A percentile compares a stretch with the other conserved stretches of the same genome.
phyloP scores from a whole-genome alignment of 805 yeast species.

The Hanseniaspora occidentalis region DNA sequence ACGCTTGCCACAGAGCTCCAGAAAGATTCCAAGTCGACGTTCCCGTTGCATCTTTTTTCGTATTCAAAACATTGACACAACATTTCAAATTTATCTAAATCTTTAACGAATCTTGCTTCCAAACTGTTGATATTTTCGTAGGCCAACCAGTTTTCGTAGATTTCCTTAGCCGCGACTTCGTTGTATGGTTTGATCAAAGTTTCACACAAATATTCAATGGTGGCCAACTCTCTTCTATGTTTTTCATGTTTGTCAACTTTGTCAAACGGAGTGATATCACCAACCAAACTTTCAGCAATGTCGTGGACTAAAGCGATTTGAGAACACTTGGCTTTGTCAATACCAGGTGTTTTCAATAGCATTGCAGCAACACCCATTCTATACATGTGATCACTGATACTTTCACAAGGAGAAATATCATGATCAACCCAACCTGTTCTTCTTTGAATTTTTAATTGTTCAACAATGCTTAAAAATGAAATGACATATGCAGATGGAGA shows the following conservation, averaged over 20 bases:
- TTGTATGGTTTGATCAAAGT: slow-evolving; percentile 56
- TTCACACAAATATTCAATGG: slow-evolving; percentile 54
- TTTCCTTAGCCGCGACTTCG: slow-evolving; percentile 44
- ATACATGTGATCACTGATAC: slow-evolving; percentile 92
- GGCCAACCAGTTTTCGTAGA: slow-evolving; percentile 69
- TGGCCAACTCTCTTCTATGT: slow-evolving; percentile 63
- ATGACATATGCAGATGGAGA: slow-evolving; percentile 34
- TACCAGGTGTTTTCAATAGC: slow-evolving; percentile 40
- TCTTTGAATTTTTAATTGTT: slow-evolving; percentile 60
- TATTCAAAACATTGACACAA: slow-evolving; percentile 74
- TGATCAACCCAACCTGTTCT: slow-evolving; percentile 93
- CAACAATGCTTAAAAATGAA: slow-evolving; percentile 52
- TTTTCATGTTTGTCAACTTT: slow-evolving; percentile 62
- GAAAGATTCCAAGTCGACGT: slow-evolving; percentile 55
- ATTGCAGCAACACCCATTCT: slow-evolving; percentile 78
- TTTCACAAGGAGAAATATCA: slow-evolving; percentile 32
- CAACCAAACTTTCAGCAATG: slow-evolving; percentile 87
- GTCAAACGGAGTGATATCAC: slow-evolving; percentile 85
- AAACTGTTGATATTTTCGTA: slow-evolving; percentile 72
- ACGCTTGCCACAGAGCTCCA: slow-evolving; percentile 48
- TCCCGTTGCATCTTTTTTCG: slow-evolving; percentile 50
- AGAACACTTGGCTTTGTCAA: slow-evolving; percentile 58
- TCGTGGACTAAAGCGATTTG: slow-evolving; percentile 87
- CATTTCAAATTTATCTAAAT: slow-evolving; percentile 85
- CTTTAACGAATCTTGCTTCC: slow-evolving; percentile 87